Evolutionary conservation across 495 filamentous ascomycete species (phyloP), one percentile per base, ranked within the genome.

Genomic region (Endocarpon pusillum): DNA sequence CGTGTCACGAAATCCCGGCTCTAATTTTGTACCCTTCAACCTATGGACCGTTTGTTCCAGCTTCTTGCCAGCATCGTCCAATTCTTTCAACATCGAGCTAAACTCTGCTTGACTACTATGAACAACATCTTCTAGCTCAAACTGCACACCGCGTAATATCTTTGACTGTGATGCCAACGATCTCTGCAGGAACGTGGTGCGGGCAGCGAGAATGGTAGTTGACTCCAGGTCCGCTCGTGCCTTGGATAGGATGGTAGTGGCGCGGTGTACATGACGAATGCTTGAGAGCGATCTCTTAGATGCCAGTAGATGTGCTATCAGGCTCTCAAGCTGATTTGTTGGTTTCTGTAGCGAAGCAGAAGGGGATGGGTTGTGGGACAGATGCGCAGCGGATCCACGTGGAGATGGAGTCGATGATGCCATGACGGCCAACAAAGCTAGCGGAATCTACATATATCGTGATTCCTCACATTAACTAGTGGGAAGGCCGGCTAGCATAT

Each of bases 261-360:
- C 89, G 26, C 82, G 81, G 53, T 75, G 75, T 25, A 94, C 83
- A 42, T 85, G 73, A 30, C 58, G 68, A 43, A 87, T 81, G 2
- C 81, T 84, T n/a, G 80, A 78, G 2, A 97, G 70, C 5, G 87
- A 86, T 18, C 82, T 73, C 57, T 96, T 97, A 3, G 91, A 81
- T 25, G 75, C 76, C 11, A 94, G 67, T 19, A 96, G 79, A 57
- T 91, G 72, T 2, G 67, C 62, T 28, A 93, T 77, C 19, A 93
- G 71, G 2, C 67, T 71, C 36, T 89, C 81, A 34, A 89, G 66
- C 19, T 49, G 49, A 19, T 51, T 55, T 33, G 51, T 42, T 8
- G 46, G 38, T 16, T 41, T 40, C 21, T 49, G 38, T n/a, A 44
- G 44, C n/a, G n/a, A n/a, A n/a, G n/a, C n/a, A n/a, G n/a, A n/a